Conservation (phyloP, 345 rosid species). For the Pugionium dolabratum region DNA sequence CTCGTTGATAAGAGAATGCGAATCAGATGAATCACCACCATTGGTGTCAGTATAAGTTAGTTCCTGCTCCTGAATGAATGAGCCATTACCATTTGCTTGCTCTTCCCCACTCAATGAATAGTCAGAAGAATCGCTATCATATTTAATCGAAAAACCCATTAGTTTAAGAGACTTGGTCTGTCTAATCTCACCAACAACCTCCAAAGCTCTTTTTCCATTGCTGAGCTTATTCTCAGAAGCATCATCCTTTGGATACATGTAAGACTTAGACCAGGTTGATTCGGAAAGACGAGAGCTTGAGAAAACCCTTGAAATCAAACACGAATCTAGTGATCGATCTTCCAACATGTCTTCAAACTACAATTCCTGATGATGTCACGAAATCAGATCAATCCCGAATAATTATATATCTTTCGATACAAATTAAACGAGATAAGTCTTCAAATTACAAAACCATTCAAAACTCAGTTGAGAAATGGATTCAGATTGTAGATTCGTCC, state of each 20-base stretch:
- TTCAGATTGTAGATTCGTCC: constrained; percentile 32
- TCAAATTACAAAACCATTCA: constrained; percentile 26
- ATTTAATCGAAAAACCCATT: constrained; percentile 24
- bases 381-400: constrained; percentile 25
- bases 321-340: constrained; percentile 55
- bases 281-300: no score
- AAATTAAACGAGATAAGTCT: constrained; percentile 3
- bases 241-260: constrained; percentile 47
- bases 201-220: constrained; percentile 55
- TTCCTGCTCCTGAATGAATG: constrained; percentile 21
- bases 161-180: constrained; percentile 41
- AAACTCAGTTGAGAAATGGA: constrained; percentile 36
- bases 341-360: constrained; percentile 64
- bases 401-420: background rate
- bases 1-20: constrained; percentile 61
- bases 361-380: background rate
- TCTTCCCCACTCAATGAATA: constrained; percentile 31
- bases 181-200: constrained; percentile 43
- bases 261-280: constrained; percentile 49
- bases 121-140: constrained; percentile 36
- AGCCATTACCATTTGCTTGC: background rate
- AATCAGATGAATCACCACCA: constrained; percentile 59
- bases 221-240: constrained; percentile 23
- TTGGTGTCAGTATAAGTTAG: constrained; percentile 33
- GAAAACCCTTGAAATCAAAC: constrained; percentile 46